Base-by-base conservation (phyloP, 768 basidiomycete genomes). In the Cystobasidium tubakii region DNA sequence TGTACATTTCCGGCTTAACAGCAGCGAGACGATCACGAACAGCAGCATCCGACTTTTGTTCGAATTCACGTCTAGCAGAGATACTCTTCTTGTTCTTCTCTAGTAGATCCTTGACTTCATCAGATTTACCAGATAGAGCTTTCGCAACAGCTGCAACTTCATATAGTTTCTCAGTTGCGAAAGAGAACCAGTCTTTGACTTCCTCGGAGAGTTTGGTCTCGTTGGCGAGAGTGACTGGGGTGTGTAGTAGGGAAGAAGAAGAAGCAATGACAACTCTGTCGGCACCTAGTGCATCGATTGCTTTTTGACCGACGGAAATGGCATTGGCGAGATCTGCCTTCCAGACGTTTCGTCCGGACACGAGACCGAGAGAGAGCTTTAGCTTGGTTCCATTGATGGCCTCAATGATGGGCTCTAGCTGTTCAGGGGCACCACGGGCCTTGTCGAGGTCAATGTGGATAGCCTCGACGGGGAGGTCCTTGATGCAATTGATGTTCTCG, bases 321-420 rank as follows among this genome's bases (percentile, higher is more conserved):
- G 91, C 88, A 69, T 87, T 88, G 76, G 85, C 84, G 79, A 98
- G 88, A 83, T 98, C 94, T 76, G 87, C 89, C 88, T 98, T 99
- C 96, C 96, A 99, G 85, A 99, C 91, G 86, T 97, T 97, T 81
- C 96, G 92, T 69, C 96, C 96, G 55, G 96, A 98, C 76, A 99
- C 90, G 75, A 97, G 82, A 83, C 96, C 96, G 76, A 98, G 88
- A 46, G 96, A 98, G 66, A 99, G 86, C 76, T 88, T 80, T 76
- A 92, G 86, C 79, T 82, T 83, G 77, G 92, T 94, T 75, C 86
- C 81, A 85, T 93, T 96, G 82, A 97, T 81, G 72, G 92, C 92
- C 54, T 85, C 85, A 76, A 95, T 75, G 76, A 92, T 90, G 57
- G 85, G 85, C 63, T 90, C 89, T 76, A 99, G 88, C 83, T 99